Conservation (phyloP, 768 basidiomycete species). For the Suillus ampliporus region DNA sequence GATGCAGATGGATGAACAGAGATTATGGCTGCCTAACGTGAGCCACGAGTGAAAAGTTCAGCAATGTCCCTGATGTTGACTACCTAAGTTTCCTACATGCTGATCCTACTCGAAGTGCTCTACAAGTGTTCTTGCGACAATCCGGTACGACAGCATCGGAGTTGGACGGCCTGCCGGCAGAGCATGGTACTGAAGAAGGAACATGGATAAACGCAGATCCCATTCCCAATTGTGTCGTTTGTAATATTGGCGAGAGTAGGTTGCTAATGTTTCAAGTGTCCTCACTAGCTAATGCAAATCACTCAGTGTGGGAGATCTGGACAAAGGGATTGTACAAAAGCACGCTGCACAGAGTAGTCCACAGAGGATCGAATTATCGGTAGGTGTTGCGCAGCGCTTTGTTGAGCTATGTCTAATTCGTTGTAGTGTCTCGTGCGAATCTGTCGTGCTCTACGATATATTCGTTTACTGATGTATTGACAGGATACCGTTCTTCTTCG, state of each 20-base stretch:
- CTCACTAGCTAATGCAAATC: slow-evolving; percentile 6
- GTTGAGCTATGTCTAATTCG: slow-evolving; percentile 15
- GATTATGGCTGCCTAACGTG: slow-evolving; percentile 94
- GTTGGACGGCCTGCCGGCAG: slow-evolving; percentile 46
- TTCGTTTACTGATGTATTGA: slow-evolving; percentile 12
- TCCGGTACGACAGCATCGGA: slow-evolving; percentile 39
- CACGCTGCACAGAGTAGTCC: slow-evolving; percentile 90
- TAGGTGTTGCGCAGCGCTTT: slow-evolving; percentile 18
- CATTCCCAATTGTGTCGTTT: slow-evolving; percentile 81
- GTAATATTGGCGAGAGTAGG: slow-evolving; percentile 92
- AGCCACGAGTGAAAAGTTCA: slow-evolving; percentile 21
- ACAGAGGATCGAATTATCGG: slow-evolving; percentile 73
- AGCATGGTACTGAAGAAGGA: slow-evolving; percentile 63
- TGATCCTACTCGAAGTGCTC: slow-evolving; percentile 77
- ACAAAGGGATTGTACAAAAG: slow-evolving; percentile 85
- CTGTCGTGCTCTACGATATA: slow-evolving; percentile 1
- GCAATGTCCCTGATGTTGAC: neutral
- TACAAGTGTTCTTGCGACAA: slow-evolving; percentile 77
- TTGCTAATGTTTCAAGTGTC: slow-evolving; percentile 10
- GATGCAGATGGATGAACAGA: slow-evolving; percentile 42
- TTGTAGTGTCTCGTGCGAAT: slow-evolving; percentile 72
- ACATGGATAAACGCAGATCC: slow-evolving; percentile 88
- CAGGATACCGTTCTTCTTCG: slow-evolving; percentile 93
- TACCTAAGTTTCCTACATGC: slow-evolving; percentile 76
- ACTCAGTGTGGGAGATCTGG: slow-evolving; percentile 91